Evolutionary conservation across 805 yeast species (phyloP).

Genomic region (Blastobotrys peoriensis): DNA sequence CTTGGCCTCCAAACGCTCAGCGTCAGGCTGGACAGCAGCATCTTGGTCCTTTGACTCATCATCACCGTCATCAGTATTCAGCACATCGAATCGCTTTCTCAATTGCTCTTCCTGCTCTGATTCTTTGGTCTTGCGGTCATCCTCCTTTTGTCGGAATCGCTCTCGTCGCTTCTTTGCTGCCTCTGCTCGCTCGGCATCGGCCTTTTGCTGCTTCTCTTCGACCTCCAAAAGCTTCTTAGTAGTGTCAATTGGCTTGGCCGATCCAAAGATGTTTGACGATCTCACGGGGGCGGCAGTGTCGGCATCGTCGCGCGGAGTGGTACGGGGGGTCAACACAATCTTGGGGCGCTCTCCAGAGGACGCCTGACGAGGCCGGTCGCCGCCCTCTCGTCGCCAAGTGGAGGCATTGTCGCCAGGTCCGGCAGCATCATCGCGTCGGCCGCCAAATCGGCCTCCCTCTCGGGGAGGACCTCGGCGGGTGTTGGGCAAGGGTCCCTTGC

Average conservation of each 20-base stretch:
- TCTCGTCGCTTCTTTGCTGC: constrained; percentile 9
- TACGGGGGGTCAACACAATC: constrained; percentile 35
- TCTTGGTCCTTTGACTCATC: constrained; percentile 9
- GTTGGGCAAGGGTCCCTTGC: constrained; percentile 27
- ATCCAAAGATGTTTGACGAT: constrained; percentile 57
- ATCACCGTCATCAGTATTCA: constrained; percentile 48
- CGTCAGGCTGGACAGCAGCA: constrained; percentile 8
- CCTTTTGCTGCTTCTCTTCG: constrained; percentile 35
- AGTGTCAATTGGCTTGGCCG: constrained; percentile 81
- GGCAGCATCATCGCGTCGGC: constrained; percentile 32
- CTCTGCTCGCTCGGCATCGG: constrained; percentile 15
- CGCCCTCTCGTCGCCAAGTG: constrained; percentile 30
- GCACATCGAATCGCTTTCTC: constrained; percentile 26
- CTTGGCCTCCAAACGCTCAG: constrained; percentile 8
- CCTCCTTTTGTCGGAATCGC: constrained; percentile 25
- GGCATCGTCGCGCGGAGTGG: constrained; percentile 29
- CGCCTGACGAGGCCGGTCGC: constrained; percentile 19
- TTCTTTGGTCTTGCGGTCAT: constrained; percentile 27
- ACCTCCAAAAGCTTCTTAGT: constrained; percentile 57
- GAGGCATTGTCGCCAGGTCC: constrained; percentile 20
- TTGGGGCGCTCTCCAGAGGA: constrained; percentile 25
- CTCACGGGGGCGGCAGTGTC: constrained; percentile 14
- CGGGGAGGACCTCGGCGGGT: constrained; percentile 20
- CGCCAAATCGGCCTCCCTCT: constrained; percentile 36
- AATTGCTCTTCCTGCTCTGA: constrained; percentile 15